Conservation (phyloP, 371 early-diverging fungal species). For the Homolaphlyctis polyrhiza region DNA sequence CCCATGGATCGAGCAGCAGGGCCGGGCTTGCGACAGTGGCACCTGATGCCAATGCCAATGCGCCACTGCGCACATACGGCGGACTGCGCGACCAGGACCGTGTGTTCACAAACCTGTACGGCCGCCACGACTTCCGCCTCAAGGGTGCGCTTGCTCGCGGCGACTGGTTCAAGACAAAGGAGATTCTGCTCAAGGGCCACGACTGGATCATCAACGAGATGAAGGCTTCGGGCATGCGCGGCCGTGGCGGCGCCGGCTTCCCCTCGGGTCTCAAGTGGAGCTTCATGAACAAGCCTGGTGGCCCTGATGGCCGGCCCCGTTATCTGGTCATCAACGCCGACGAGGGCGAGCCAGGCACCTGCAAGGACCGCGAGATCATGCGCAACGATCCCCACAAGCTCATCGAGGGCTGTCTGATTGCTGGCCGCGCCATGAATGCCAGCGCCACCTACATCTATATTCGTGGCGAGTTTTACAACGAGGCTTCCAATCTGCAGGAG, state of each 20-base stretch:
- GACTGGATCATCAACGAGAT: conserved; percentile 97
- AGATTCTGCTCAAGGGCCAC: conserved; percentile 90
- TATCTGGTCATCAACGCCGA: conserved; percentile 97
- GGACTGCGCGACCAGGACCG: conserved; percentile 87
- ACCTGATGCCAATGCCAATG: conserved; percentile 12
- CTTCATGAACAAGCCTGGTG: conserved; percentile 92
- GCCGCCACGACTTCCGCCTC: conserved; percentile 82
- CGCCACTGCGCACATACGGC: conserved; percentile 45
- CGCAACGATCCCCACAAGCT: conserved; percentile 97
- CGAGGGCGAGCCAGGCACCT: conserved; percentile 98
- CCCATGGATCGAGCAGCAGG: too few relatives aligned
- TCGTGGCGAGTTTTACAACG: conserved; percentile 97
- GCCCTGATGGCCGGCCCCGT: conserved; percentile 61
- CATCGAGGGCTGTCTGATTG: conserved; percentile 93
- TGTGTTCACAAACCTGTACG: conserved; percentile 96
- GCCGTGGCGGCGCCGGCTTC: conserved; percentile 98
- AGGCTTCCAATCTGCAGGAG: conserved; percentile 87
- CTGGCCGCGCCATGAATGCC: conserved; percentile 96
- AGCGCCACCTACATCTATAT: conserved; percentile 96
- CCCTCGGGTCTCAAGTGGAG: conserved; percentile 97
- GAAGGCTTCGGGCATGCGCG: conserved; percentile 92
- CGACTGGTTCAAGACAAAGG: conserved; percentile 99
- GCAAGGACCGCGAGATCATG: conserved; percentile 98
- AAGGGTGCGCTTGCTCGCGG: conserved; percentile 90
- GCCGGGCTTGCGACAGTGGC: conserved; percentile 32